phyloP scores from a whole-genome alignment of 2,329 filamentous ascomycete species.

The Colletotrichum spaethianum region DNA sequence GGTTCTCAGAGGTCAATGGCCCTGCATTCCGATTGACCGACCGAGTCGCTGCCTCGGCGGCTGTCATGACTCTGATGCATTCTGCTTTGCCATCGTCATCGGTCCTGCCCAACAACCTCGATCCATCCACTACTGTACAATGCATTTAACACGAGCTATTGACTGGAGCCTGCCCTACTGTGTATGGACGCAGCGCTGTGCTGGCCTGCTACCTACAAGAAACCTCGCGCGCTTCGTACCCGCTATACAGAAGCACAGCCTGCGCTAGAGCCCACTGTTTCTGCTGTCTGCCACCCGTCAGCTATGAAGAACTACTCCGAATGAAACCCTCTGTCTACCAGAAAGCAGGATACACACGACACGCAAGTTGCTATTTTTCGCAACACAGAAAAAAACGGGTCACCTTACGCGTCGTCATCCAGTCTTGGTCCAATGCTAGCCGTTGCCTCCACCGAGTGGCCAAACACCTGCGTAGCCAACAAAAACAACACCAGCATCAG shows the following conservation, averaged over 20 bases:
- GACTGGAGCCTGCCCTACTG: not conserved
- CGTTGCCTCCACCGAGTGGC: constrained; percentile 4
- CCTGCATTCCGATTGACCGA: not conserved
- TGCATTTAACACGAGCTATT: not conserved
- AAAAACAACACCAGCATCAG: not conserved
- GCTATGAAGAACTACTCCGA: constrained; percentile 23
- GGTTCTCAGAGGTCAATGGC: not conserved
- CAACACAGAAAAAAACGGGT: constrained; percentile 33
- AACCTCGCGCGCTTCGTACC: constrained; percentile 24
- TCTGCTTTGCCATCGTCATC: constrained; percentile 29
- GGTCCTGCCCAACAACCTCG: not conserved
- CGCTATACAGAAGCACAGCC: constrained; percentile 30
- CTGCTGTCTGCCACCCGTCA: constrained; percentile 19
- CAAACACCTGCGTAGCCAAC: not conserved
- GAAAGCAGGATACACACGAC: constrained; percentile 21
- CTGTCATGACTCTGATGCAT: constrained; percentile 21
- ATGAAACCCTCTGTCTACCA: constrained; percentile 24
- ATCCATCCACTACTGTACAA: not conserved
- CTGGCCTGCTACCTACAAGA: not conserved
- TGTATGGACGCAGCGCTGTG: not conserved
- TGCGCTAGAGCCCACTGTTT: constrained; percentile 27
- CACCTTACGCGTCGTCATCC: constrained; percentile 38
- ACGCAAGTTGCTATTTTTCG: constrained; percentile 36
- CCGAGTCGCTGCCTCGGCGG: constrained; percentile 11
- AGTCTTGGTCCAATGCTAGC: constrained; percentile 4